These are phyloP conservation scores for Hamigera avellanea DNA, from an alignment of 495 filamentous ascomycete genomes.

Conservation along the genomic window DNA sequence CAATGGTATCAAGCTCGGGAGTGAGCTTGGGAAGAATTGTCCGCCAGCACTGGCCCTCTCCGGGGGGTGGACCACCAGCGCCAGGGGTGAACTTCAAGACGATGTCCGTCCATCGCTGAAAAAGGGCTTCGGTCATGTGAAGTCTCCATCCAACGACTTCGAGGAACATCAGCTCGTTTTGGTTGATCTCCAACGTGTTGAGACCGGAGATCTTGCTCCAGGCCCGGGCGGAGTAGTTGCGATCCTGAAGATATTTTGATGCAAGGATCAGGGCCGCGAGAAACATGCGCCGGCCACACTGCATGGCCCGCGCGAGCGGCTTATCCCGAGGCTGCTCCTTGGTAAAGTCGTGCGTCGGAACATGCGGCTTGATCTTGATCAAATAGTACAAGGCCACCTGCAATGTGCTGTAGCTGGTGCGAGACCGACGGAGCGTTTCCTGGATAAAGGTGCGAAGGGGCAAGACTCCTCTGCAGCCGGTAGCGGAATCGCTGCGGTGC, in stretches of 20 bases:
- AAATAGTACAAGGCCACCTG: slow-evolving; percentile 96
- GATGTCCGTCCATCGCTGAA: slow-evolving; percentile 85
- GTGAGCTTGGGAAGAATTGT: slow-evolving; percentile 66
- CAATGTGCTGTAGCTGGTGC: slow-evolving; percentile 92
- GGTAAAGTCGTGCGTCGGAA: slow-evolving; percentile 73
- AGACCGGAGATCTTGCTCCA: slow-evolving; percentile 98
- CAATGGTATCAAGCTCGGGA: slow-evolving; percentile 44
- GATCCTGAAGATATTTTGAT: slow-evolving; percentile 95
- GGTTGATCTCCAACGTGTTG: slow-evolving; percentile 83
- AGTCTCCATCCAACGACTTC: slow-evolving; percentile 85
- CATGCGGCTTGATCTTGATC: slow-evolving; percentile 82
- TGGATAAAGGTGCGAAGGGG: slow-evolving; percentile 93
- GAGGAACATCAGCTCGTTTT: slow-evolving; percentile 91
- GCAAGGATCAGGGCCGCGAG: slow-evolving; percentile 84
- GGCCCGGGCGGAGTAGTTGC: slow-evolving; percentile 91
- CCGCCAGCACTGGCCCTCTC: slow-evolving; percentile 52
- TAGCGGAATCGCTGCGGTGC: slow-evolving; percentile 32
- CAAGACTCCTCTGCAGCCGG: slow-evolving; percentile 56
- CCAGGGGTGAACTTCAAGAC: slow-evolving; percentile 73
- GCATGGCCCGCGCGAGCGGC: slow-evolving; percentile 65
- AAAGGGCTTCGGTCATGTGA: slow-evolving; percentile 78
- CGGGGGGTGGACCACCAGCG: slow-evolving; percentile 18
- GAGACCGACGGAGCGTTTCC: slow-evolving; percentile 86
- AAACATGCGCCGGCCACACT: slow-evolving; percentile 97
- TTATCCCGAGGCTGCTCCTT: slow-evolving; percentile 75